Base-by-base conservation (phyloP, 2,329 filamentous ascomycete genomes). In the Trichoderma sp. region DNA sequence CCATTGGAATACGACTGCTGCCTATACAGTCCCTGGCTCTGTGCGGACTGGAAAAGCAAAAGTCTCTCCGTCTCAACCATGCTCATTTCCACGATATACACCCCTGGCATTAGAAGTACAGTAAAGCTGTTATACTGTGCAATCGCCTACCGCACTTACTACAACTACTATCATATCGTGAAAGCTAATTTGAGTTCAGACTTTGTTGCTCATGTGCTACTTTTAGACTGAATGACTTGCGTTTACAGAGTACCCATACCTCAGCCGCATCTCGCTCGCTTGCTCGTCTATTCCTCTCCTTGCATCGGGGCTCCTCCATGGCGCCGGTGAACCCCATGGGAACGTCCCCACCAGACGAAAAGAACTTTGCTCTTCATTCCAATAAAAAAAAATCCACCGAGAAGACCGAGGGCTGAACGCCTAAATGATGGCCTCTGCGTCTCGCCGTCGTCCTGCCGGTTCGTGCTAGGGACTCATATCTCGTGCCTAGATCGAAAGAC, bases 241-340 rank as follows among this genome's bases (percentile, higher is more conserved):
- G 52, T 65, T 29, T 37, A 7, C 53, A n/a, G 16, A n/a, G 53
- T 55, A 29, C 61, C 49, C 49, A 33, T 43, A 5, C 47, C 37
- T 40, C 35, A 60, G 49, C 61, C 27, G 49, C 61, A 56, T 37
- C 62, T 56, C 49, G 62, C 62, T 65, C 62, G 55, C 55, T 58
- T 24, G 31, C 52, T 55, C 52, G 52, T 24, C 56, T 65, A n/a
- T 57, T 47, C 6, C 27, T 65, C 62, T 43, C 62, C 52, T 47
- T 40, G 35, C 52, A 56, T 56, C 35, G 19, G 16, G 52, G 55
- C 55, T 37, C 55, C 29, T 29, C 31, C 10, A 33, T 62, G 5
- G 27, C 43, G 24, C 19, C 55, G 55, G 24, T 24, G 8, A 49
- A 55, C 33, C 29, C 62, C 52, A 37, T 55, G 27, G 24, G 27